These are phyloP conservation scores for Lachancea nothofagi DNA, from an alignment of 805 yeast species.

Conservation along the genomic window DNA sequence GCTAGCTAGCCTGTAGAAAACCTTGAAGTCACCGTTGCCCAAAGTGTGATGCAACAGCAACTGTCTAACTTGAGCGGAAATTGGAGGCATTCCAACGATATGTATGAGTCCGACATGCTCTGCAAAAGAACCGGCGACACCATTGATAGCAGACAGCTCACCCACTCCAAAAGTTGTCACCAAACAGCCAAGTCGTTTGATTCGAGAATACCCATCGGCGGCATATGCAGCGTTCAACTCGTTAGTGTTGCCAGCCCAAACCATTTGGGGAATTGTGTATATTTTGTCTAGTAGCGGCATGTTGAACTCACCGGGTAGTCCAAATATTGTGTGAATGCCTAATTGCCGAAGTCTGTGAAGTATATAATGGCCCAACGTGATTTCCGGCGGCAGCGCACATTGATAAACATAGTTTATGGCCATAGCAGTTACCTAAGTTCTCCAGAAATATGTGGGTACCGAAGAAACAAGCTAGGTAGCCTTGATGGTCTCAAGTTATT, in stretches of 20 bases:
- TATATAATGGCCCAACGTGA: constrained; percentile 51
- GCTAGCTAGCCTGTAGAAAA: constrained; percentile 43
- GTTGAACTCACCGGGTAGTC: constrained; percentile 74
- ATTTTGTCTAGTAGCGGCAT: constrained; percentile 60
- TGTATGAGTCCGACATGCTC: constrained; percentile 79
- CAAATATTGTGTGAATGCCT: constrained; percentile 53
- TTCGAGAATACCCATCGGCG: constrained; percentile 80
- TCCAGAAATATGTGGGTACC: too few species aligned
- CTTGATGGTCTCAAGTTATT: too few species aligned
- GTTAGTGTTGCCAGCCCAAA: constrained; percentile 82
- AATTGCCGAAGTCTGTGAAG: constrained; percentile 53
- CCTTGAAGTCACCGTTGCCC: constrained; percentile 41
- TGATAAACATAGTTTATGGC: constrained; percentile 4
- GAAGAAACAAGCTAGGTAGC: too few species aligned
- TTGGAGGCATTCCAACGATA: constrained; percentile 75
- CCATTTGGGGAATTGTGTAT: constrained; percentile 37
- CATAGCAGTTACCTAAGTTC: neutral
- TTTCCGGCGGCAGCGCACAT: constrained; percentile 5
- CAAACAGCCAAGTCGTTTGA: constrained; percentile 35
- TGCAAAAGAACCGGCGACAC: constrained; percentile 75
- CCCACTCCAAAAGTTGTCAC: constrained; percentile 81
- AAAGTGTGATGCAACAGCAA: constrained; percentile 31
- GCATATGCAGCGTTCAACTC: constrained; percentile 89
- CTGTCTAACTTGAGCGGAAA: constrained; percentile 31
- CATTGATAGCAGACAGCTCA: constrained; percentile 79